A percentile compares a stretch with the other conserved stretches of the same genome.
Evolutionary conservation across 73 alveolate species (phyloP).

Genomic region (Halteria grandinella): DNA sequence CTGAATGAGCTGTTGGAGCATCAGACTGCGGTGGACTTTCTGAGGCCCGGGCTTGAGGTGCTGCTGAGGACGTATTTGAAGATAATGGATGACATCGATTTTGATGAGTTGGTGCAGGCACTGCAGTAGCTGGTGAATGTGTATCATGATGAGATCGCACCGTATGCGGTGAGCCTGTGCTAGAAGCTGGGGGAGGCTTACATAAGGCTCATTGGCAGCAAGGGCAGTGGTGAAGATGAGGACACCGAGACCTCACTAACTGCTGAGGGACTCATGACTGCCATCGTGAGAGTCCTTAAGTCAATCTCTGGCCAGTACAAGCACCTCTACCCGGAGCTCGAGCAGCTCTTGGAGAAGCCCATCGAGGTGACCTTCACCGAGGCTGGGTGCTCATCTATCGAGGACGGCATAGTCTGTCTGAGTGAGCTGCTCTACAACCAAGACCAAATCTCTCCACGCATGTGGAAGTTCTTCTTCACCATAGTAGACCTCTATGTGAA

Average conservation of each 20-base stretch:
- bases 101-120: conserved; percentile 80
- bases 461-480: conserved; percentile 40
- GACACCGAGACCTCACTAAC: conserved; percentile 69
- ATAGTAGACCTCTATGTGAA: conserved; percentile 2
- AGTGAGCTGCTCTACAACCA: conserved; percentile 72
- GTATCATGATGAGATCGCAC: conserved; percentile 79
- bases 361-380: conserved; percentile 59
- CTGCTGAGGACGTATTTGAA: conserved; percentile 75
- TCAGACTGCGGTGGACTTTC: conserved; percentile 69
- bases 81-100: conserved; percentile 83
- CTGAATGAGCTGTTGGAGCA: conserved; percentile 62
- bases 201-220: conserved; percentile 56
- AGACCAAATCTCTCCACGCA: conserved; percentile 53
- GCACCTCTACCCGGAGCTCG: conserved; percentile 48
- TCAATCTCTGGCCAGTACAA: conserved; percentile 60
- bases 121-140: conserved; percentile 80
- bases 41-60: conserved; percentile 70
- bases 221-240: conserved; percentile 71
- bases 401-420: conserved; percentile 78
- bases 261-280: conserved; percentile 80
- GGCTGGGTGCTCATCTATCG: conserved; percentile 65
- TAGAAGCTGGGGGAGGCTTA: conserved; percentile 70
- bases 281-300: conserved; percentile 80
- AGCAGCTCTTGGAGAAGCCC: conserved; percentile 60
- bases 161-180: conserved; percentile 78